Evolutionary conservation across 2,329 filamentous ascomycete species (phyloP), one percentile per base, ranked within the genome.

Genomic region (Cordyceps pruinosa): DNA sequence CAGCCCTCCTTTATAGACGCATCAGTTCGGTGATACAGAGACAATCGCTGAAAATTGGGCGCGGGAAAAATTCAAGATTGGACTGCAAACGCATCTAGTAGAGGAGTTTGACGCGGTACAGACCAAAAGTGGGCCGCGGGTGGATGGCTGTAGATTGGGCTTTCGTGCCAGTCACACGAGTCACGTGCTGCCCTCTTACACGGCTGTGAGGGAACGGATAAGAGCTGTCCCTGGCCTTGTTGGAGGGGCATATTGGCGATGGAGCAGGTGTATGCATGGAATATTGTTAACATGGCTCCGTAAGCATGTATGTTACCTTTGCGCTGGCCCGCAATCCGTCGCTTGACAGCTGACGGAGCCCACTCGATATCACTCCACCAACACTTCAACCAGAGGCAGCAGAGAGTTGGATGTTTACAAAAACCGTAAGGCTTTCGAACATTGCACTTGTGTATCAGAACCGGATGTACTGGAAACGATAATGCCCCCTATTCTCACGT

Each of bases 41-140:
- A 54, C 42, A 46, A 37, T 54, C 15, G 51, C 26, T 28, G 30
- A 46, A 46, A 46, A 26, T 54, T 46, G 23, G 41, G 41, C 15
- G 21, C 32, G 17, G 26, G 42, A 34, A 46, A n/a, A 25, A 15
- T n/a, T 15, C 30, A 45, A 46, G 21, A 41, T 46, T 37, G 25
- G 26, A 26, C 51, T 37, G 51, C 41, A 54, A 46, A 46, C 51
- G 41, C 51, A 46, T 54, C 23, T 54, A 21, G 42, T 42, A 17
- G 57, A 58, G 44, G 45, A 58, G 57, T 58, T 58, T 58, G 57
- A 58, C 57, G 57, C 57, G 57, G 44, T 55, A 46, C 44, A 44
- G 12, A 25, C 26, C 15, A 25, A 37, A 49, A 57, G 55, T 57
- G 55, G 55, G 47, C n/a, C 55, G 19, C 35, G 41, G n/a, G 55